Percentiles rank a stretch among this genome's conserved stretches.
These are phyloP conservation scores for Termitomyces sp. DNA, from an alignment of 768 basidiomycete species.

Conservation along the genomic window DNA sequence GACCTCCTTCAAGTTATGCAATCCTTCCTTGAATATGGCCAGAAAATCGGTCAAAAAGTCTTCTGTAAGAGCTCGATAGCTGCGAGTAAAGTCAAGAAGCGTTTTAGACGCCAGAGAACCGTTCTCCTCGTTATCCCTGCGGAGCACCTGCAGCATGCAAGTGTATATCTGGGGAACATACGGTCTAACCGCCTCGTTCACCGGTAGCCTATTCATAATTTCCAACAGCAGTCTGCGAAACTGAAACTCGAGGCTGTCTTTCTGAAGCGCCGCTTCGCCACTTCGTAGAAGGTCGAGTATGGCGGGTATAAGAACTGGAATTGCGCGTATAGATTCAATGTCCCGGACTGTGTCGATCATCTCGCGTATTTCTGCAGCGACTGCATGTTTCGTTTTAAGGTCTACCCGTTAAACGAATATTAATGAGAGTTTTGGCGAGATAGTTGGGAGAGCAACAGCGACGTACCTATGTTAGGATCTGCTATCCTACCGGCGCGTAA, in stretches of 20 bases:
- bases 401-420: conserved; percentile 32
- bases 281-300: conserved; percentile 67
- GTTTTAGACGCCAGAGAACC: conserved; percentile 87
- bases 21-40: conserved; percentile 71
- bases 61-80: conserved; percentile 66
- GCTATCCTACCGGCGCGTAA: conserved; percentile 66
- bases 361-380: conserved; percentile 77
- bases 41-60: conserved; percentile 76
- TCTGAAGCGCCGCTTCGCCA: conserved; percentile 60
- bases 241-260: conserved; percentile 65
- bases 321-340: conserved; percentile 60
- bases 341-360: conserved; percentile 77
- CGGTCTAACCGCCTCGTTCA: conserved; percentile 69
- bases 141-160: conserved; percentile 79
- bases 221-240: conserved; percentile 87
- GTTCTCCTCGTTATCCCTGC: conserved; percentile 94
- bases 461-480: conserved; percentile 66
- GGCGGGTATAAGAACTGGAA: conserved; percentile 69
- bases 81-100: conserved; percentile 82
- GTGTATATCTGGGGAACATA: conserved; percentile 64
- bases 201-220: conserved; percentile 83
- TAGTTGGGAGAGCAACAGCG: not conserved
- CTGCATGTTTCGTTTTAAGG: conserved; percentile 60
- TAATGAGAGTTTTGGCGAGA: not conserved
- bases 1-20: conserved; percentile 65